Evolutionary conservation across 768 basidiomycete genomes (phyloP).

Genomic region (Trametes villosa): DNA sequence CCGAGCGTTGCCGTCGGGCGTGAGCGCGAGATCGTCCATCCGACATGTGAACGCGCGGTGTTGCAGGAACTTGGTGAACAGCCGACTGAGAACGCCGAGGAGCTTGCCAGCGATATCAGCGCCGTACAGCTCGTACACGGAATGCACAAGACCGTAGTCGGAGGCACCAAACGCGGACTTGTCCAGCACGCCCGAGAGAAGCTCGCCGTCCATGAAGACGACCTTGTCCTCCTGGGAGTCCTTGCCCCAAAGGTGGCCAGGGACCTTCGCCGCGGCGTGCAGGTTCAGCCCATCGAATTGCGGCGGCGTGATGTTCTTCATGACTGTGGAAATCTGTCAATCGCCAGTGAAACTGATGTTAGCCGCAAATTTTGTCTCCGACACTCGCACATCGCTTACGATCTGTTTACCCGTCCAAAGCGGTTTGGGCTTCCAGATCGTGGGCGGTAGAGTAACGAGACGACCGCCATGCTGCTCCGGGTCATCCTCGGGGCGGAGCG

Average conservation of each 20-base stretch:
- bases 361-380: not conserved
- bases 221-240: slow-evolving; percentile 84
- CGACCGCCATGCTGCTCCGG: slow-evolving; percentile 56
- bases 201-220: slow-evolving; percentile 89
- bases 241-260: slow-evolving; percentile 82
- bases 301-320: slow-evolving; percentile 88
- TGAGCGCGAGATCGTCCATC: slow-evolving; percentile 96
- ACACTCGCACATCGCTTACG: slow-evolving; percentile 47
- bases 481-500: slow-evolving; percentile 87
- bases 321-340: slow-evolving; percentile 85
- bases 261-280: slow-evolving; percentile 86
- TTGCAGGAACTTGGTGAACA: slow-evolving; percentile 97
- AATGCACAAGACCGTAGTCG: slow-evolving; percentile 96
- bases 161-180: slow-evolving; percentile 97
- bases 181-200: slow-evolving; percentile 92
- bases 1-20: slow-evolving; percentile 73
- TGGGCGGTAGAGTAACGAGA: slow-evolving; percentile 83
- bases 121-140: slow-evolving; percentile 95
- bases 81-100: slow-evolving; percentile 88
- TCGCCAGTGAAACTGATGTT: slow-evolving; percentile 7
- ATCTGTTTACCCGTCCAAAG: slow-evolving; percentile 99
- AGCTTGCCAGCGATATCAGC: slow-evolving; percentile 87
- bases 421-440: slow-evolving; percentile 89
- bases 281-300: slow-evolving; percentile 83
- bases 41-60: slow-evolving; percentile 97